Evolutionary conservation across 306 rosid species (phyloP).

Genomic region (Sophora flavescens): DNA sequence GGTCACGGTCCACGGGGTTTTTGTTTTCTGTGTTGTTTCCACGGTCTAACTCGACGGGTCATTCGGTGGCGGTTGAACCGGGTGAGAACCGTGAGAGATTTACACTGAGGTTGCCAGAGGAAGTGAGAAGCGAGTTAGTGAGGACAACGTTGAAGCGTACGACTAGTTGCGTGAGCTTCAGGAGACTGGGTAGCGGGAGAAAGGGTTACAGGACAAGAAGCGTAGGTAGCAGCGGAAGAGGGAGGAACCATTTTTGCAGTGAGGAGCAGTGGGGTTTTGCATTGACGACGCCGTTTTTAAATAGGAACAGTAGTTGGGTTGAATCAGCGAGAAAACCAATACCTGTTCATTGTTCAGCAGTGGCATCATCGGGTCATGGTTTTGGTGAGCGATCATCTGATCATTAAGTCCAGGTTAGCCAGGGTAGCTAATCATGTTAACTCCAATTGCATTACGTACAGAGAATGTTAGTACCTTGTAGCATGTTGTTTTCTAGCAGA

Average conservation of each 20-base stretch:
- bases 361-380: neutral
- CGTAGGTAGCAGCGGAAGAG: conserved; percentile 30
- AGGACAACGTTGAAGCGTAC: conserved; percentile 52
- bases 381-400: conserved; percentile 50
- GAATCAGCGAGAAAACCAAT: neutral
- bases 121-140: conserved; percentile 54
- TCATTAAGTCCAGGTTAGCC: conserved; percentile 8
- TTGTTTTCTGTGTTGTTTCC: conserved; percentile 28
- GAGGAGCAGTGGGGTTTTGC: conserved; percentile 45
- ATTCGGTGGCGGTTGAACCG: conserved; percentile 37
- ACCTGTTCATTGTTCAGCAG: neutral
- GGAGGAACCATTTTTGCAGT: conserved; percentile 22
- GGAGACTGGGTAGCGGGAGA: conserved; percentile 55
- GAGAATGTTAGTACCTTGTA: too few species aligned
- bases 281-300: conserved; percentile 44
- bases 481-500: too few species aligned
- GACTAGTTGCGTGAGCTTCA: conserved; percentile 53
- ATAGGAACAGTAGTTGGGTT: conserved; percentile 21
- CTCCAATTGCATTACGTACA: too few species aligned
- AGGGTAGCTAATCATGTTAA: neutral
- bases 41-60: conserved; percentile 59
- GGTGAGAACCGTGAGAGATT: conserved; percentile 59
- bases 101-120: conserved; percentile 69
- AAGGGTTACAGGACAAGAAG: conserved; percentile 54
- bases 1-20: conserved; percentile 53